A percentile compares a stretch with the other conserved stretches of the same genome.
phyloP scores from a whole-genome alignment of 371 early-diverging fungal genomes.

The Mucor irregularis region DNA sequence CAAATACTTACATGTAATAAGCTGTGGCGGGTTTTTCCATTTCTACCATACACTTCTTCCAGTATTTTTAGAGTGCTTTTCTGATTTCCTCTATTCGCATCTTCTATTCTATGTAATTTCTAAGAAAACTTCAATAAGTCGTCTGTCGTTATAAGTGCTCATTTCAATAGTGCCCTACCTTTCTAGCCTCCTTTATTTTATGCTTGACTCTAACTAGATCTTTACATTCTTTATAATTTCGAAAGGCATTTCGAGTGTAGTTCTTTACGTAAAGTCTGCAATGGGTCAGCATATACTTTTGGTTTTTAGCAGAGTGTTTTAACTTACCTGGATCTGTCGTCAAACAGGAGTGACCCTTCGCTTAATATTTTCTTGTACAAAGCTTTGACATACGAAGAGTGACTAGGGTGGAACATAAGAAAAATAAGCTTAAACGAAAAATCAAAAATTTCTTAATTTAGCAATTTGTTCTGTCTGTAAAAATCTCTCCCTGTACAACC shows the following conservation, averaged over 20 bases:
- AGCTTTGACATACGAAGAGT: slow-evolving; percentile 28
- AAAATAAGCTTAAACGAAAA: not conserved
- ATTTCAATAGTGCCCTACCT: too few relatives aligned
- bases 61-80: slow-evolving; percentile 34
- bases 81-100: slow-evolving; percentile 35
- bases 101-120: slow-evolving; percentile 35
- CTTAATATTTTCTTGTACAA: slow-evolving; percentile 38
- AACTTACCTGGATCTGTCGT: slow-evolving; percentile 44
- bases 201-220: slow-evolving; percentile 34
- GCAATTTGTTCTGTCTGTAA: too few relatives aligned
- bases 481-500: too few relatives aligned
- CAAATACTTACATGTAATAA: slow-evolving; percentile 31
- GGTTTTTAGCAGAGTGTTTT: too few relatives aligned
- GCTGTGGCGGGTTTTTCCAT: slow-evolving; percentile 37
- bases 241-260: slow-evolving; percentile 26
- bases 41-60: slow-evolving; percentile 42
- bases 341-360: slow-evolving; percentile 41
- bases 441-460: too few relatives aligned
- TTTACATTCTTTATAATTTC: slow-evolving; percentile 29
- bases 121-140: too few relatives aligned
- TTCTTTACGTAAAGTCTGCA: slow-evolving; percentile 35
- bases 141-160: too few relatives aligned
- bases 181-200: slow-evolving; percentile 39
- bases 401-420: slow-evolving; percentile 18
- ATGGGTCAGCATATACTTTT: too few relatives aligned